Base-by-base conservation (phyloP, 2,329 filamentous ascomycete genomes). In the Fusarium setosum region DNA sequence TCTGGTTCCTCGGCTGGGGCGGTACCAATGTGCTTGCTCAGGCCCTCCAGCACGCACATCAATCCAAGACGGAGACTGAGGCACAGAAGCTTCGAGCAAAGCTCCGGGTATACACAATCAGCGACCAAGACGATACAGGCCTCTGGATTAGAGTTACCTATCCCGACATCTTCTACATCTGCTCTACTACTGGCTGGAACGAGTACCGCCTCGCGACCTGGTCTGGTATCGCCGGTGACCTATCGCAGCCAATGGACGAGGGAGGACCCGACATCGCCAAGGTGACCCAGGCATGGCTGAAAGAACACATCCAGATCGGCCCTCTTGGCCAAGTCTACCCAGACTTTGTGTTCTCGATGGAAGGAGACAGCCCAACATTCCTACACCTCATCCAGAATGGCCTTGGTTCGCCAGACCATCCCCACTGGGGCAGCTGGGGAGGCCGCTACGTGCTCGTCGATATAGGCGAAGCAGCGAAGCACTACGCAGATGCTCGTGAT, bases 91-190 rank as follows among this genome's bases (percentile, higher is more conserved):
- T 85, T 20, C 73, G 77, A 1, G 61, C 72, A 3, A 81, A 80
- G 57, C 69, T 86, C 3, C 77, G 83, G 13, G 77, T 85, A 10
- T 86, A 86, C 69, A 75, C 84, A 18, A 86, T 88, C 56, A 86
- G 83, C 9, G 86, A 88, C 62, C 86, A 88, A 63, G 85, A 88
- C 60, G 81, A 88, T 59, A 81, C 82, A 0, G 84, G 84, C 0
- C 72, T 79, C 1, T 88, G 84, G 85, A 83, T 88, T 24, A 81
- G 86, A 10, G 72, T 75, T 35, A 80, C 78, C 6, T 87, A 81
- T 59, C 84, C 86, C 0, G 80, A 84, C 21, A 69, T 88, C 5
- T 83, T 85, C 65, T 88, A 86, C 70, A 85, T 88, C 50, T 76
- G 74, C 13, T 84, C 82, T 0, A 70, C 86, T 2, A 86, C 88